A percentile compares a stretch with the other conserved stretches of the same genome.
phyloP scores from a whole-genome alignment of 441 rosid species.

The Daphne laureola region DNA sequence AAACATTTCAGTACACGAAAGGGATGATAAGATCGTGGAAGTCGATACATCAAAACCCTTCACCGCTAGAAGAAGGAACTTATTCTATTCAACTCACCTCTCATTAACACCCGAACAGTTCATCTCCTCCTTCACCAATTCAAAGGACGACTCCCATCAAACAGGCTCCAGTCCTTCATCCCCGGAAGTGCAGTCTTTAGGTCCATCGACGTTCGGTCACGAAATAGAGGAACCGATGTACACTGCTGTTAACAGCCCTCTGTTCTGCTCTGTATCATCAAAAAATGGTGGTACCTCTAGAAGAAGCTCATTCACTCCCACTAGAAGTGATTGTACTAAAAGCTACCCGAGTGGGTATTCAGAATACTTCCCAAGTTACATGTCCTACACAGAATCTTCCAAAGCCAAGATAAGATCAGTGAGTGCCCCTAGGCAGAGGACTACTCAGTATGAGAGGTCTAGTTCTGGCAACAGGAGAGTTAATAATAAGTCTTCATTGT shows the following conservation, averaged over 20 bases:
- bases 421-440: constrained; percentile 85
- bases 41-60: constrained; percentile 48
- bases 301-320: constrained; percentile 61
- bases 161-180: constrained; percentile 46
- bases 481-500: constrained; percentile 43
- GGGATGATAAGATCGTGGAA: constrained; percentile 62
- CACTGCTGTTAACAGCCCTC: constrained; percentile 76
- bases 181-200: constrained; percentile 40
- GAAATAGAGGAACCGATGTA: constrained; percentile 44
- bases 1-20: constrained; percentile 30
- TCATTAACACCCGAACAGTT: constrained; percentile 27
- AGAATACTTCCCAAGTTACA: constrained; percentile 70
- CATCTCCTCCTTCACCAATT: constrained; percentile 33
- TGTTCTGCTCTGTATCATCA: constrained; percentile 59
- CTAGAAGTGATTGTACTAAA: constrained; percentile 49
- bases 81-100: constrained; percentile 37
- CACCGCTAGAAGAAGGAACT: constrained; percentile 37
- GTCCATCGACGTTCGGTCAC: constrained; percentile 31
- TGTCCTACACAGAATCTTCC: constrained; percentile 84
- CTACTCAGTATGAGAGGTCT: constrained; percentile 56
- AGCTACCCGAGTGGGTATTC: constrained; percentile 46
- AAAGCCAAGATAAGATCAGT: constrained; percentile 68
- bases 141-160: constrained; percentile 53
- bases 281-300: constrained; percentile 41
- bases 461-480: constrained; percentile 50